Base-by-base conservation (phyloP, 768 basidiomycete species). In the Tremella fuciformis region DNA sequence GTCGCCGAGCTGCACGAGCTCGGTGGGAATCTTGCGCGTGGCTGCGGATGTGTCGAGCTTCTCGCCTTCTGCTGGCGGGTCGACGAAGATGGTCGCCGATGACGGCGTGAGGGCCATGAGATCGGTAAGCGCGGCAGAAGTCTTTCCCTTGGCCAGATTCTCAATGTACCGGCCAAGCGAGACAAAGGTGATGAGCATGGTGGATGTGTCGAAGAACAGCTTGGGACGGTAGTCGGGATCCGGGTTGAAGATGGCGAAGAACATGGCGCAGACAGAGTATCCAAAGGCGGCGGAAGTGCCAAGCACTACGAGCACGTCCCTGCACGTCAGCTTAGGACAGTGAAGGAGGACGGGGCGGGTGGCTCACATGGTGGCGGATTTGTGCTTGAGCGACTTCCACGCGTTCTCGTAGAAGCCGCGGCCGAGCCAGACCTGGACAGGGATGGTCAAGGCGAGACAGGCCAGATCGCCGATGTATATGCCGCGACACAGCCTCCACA, bases 141-240 rank as follows among this genome's bases (percentile, higher is more conserved):
- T 98, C 78, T 89, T 89, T 26, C 96, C 94, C 77, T 98, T 98
- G 48, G 96, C 96, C 56, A 86, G 84, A 78, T 98, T 98, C 80
- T 98, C 96, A 50, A 98, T 83, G 78, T 87, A 96, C 22, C 96
- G 86, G 3, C 96, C 96, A 13, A 98, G 83, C 1, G 91, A 93
- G 68, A 98, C 88, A 76, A 99, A 98, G 80, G 87, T 89, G 82
- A 99, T 87, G 61, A 99, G 81, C 96, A 97, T 98, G 18, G 96
- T 96, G 71, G 91, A 96, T 1, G 96, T 98, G 79, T 99, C 96
- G 80, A 98, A 98, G 79, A 98, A 98, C 46, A 91, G 83, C 74
- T 87, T 83, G 1, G 96, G 94, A 18, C 84, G 86, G 73, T 82
- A 89, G 42, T 82, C 82, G 0, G 86, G 82, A 9, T 86, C 83